Evolutionary conservation across 176 grass and related monocot species (phyloP).

Genomic region (Metroxylon sagu): DNA sequence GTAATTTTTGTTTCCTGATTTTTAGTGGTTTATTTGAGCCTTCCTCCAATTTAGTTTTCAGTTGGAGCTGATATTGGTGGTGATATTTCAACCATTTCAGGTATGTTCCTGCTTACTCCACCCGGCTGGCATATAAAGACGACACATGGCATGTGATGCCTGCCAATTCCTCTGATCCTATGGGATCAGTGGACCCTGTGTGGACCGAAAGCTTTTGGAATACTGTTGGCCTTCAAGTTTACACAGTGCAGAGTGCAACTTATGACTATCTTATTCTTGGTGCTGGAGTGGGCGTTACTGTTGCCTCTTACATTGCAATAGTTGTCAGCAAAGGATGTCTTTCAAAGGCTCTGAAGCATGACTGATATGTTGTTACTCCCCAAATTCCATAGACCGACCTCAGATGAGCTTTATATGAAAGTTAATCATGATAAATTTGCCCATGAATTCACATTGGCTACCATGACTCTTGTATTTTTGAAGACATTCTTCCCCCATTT

Average conservation of each 20-base stretch:
- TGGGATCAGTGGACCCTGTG: slow-evolving; percentile 54
- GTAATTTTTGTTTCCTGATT: background rate
- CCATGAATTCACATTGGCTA: no score
- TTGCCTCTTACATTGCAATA: slow-evolving; percentile 44
- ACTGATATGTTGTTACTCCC: slow-evolving; percentile 22
- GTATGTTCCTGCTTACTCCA: slow-evolving; percentile 90
- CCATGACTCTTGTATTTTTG: no score
- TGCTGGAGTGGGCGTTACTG: slow-evolving; percentile 39
- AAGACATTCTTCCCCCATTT: no score
- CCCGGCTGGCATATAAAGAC: slow-evolving; percentile 58
- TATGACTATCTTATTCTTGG: slow-evolving; percentile 64
- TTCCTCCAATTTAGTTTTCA: no score
- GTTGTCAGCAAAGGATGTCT: slow-evolving; percentile 41
- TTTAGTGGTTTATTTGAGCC: no score
- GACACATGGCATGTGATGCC: slow-evolving; percentile 60
- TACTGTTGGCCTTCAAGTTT: slow-evolving; percentile 76
- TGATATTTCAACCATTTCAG: slow-evolving; percentile 27
- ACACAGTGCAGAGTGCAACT: slow-evolving; percentile 47
- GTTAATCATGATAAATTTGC: no score
- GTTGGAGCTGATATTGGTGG: background rate
- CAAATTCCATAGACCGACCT: no score
- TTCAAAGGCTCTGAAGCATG: slow-evolving; percentile 59
- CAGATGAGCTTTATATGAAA: no score
- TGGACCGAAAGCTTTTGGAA: slow-evolving; percentile 98
- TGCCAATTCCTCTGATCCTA: slow-evolving; percentile 46